These are phyloP conservation scores for Penicillium sp. DNA, from an alignment of 2,329 filamentous ascomycete species.

Conservation along the genomic window DNA sequence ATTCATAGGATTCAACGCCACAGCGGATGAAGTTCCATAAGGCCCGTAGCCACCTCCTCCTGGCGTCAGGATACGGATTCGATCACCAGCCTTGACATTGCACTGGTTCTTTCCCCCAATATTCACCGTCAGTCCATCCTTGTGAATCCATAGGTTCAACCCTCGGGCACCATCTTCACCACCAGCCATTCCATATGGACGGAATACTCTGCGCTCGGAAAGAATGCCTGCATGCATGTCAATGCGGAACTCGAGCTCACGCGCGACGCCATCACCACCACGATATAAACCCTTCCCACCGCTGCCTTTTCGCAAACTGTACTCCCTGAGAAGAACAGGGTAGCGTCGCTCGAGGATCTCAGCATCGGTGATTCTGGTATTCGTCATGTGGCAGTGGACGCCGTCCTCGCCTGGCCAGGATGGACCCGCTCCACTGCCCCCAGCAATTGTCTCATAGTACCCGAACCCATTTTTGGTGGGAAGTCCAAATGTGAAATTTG, in stretches of 20 bases:
- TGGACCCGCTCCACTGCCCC: slow-evolving; percentile 72
- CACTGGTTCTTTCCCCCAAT: too few relatives aligned
- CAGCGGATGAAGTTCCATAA: too few relatives aligned
- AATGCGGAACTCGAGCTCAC: slow-evolving; percentile 80
- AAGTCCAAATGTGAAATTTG: slow-evolving; percentile 55
- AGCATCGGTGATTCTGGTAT: slow-evolving; percentile 78
- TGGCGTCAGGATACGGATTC: too few relatives aligned
- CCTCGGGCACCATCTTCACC: slow-evolving; percentile 63
- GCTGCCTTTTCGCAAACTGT: slow-evolving; percentile 63
- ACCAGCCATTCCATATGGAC: slow-evolving; percentile 77
- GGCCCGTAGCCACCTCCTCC: too few relatives aligned
- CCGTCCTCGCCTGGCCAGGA: slow-evolving; percentile 72
- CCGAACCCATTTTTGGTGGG: slow-evolving; percentile 56
- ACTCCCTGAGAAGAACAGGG: slow-evolving; percentile 71
- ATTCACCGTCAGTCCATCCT: too few relatives aligned
- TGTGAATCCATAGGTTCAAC: too few relatives aligned
- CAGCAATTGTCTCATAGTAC: slow-evolving; percentile 82
- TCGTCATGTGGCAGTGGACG: slow-evolving; percentile 85
- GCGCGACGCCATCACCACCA: slow-evolving; percentile 74
- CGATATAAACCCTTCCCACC: slow-evolving; percentile 65
- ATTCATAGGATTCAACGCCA: too few relatives aligned
- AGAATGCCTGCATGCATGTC: slow-evolving; percentile 76
- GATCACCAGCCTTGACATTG: too few relatives aligned
- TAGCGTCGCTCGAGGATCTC: slow-evolving; percentile 79
- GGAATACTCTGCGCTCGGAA: slow-evolving; percentile 70